phyloP scores from a whole-genome alignment of 2,329 filamentous ascomycete genomes.

The Dothistroma septosporum region DNA sequence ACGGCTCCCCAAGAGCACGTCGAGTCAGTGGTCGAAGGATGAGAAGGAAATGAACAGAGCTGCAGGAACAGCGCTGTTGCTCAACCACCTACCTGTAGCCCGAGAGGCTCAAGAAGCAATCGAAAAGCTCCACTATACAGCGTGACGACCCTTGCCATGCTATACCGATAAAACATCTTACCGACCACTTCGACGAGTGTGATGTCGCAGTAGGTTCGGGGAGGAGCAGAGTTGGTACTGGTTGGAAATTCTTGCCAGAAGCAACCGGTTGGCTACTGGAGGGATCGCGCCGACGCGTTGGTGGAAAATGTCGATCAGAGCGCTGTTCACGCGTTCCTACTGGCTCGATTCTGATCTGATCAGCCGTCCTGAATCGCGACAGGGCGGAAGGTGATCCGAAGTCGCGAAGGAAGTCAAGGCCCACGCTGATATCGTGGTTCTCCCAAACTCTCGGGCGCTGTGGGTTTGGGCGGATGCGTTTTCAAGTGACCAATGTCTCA shows the following conservation, averaged over 20 bases:
- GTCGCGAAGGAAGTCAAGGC: background rate
- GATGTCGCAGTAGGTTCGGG: background rate
- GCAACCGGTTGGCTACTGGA: background rate
- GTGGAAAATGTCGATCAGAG: background rate
- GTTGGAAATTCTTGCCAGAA: background rate
- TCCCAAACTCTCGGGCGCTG: background rate
- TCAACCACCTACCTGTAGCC: background rate
- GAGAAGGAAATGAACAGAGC: background rate
- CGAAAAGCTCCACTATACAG: background rate
- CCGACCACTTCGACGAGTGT: background rate
- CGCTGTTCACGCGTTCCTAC: background rate
- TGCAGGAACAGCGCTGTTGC: background rate
- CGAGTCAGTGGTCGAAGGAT: background rate
- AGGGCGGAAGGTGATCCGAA: background rate
- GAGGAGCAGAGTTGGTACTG: background rate
- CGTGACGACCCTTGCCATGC: background rate
- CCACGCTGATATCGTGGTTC: background rate
- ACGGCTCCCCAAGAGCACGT: background rate
- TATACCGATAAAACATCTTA: background rate
- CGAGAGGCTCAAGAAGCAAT: background rate
- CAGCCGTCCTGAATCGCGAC: background rate
- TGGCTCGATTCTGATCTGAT: background rate
- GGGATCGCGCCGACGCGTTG: background rate
- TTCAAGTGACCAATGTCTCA: background rate
- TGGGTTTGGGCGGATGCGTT: background rate